Conservation (phyloP, 345 rosid species). For the Eucalyptus guilfoylei region DNA sequence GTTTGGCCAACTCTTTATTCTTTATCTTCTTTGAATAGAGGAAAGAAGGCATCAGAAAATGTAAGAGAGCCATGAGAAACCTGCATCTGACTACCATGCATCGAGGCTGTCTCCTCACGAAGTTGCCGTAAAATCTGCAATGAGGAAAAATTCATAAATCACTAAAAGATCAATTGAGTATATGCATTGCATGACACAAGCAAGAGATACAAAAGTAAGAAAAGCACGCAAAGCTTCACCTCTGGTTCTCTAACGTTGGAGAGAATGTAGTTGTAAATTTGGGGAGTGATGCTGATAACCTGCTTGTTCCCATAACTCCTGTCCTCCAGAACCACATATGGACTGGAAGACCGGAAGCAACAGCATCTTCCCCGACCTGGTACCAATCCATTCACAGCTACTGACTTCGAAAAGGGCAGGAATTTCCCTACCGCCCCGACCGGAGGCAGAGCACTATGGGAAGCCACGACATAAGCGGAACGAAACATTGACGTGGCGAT, state of each 20-base stretch:
- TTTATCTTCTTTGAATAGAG: background rate
- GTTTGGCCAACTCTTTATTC: background rate
- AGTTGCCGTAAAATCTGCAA: slow-evolving; percentile 65
- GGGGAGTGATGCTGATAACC: slow-evolving; percentile 66
- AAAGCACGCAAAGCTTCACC: slow-evolving; percentile 7
- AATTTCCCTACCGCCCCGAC: background rate
- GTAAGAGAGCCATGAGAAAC: slow-evolving; percentile 1
- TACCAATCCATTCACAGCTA: background rate
- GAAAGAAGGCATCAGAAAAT: background rate
- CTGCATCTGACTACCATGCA: slow-evolving; percentile 95
- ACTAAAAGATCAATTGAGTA: no score
- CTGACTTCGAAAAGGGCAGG: background rate
- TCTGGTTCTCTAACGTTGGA: slow-evolving; percentile 74
- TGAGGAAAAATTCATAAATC: background rate
- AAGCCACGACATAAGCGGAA: background rate
- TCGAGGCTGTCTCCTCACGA: slow-evolving; percentile 74
- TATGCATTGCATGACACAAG: background rate
- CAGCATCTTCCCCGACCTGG: background rate
- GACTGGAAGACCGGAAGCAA: slow-evolving; percentile 5
- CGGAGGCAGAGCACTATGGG: background rate
- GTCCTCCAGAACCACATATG: slow-evolving; percentile 48
- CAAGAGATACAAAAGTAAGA: background rate
- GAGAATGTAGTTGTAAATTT: slow-evolving; percentile 70
- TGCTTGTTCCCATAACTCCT: slow-evolving; percentile 67
- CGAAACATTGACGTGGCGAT: background rate